Evolutionary conservation across 2,329 filamentous ascomycete genomes (phyloP), one percentile per base, ranked within the genome.

Genomic region (Graphilbum fragrans): DNA sequence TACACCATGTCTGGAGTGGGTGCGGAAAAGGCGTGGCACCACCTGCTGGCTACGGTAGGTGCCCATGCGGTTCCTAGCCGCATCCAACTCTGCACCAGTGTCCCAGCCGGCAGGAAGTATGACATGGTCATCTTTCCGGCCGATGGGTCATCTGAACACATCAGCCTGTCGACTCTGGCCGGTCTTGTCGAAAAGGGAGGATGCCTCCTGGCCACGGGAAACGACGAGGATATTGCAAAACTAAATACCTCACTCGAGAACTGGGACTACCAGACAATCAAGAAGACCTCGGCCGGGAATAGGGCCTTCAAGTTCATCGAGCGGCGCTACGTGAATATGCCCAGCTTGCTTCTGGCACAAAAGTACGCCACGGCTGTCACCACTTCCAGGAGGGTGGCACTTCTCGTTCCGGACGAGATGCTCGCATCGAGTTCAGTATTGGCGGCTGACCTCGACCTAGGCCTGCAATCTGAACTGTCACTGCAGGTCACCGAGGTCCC

Each of bases 1-100:
- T 61, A 59, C 42, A 58, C 56, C 0, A 35, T 63, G 18, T 47
- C 55, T 17, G 52, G 47, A 4, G 3, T 4, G 1, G 32, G n/a
- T 16, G 32, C 47, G 3, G 29, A 48, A 0, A 22, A 38, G 5
- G 11, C 43, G 4, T 27, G 40, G 44, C 12, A 43, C 3, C 11
- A 16, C 6, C 29, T 31, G n/a, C n/a, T n/a, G n/a, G 25, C 8
- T 27, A 27, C 25, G 25, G 25, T 12, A 12, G 25, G 25, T 27
- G 25, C 25, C 25, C 12, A n/a, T n/a, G n/a, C n/a, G n/a, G n/a
- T n/a, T n/a, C n/a, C n/a, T 7, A 44, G 43, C 2, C 48, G 48
- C 19, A 25, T 50, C 5, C 38, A 39, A 5, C 17, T 33, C 8
- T 25, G 27, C 3, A 20, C 8, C 3, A 5, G 16, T 2, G 11